Evolutionary conservation across 1,284 basidiomycete species (phyloP).

Genomic region (Pseudozyma thailandica): DNA sequence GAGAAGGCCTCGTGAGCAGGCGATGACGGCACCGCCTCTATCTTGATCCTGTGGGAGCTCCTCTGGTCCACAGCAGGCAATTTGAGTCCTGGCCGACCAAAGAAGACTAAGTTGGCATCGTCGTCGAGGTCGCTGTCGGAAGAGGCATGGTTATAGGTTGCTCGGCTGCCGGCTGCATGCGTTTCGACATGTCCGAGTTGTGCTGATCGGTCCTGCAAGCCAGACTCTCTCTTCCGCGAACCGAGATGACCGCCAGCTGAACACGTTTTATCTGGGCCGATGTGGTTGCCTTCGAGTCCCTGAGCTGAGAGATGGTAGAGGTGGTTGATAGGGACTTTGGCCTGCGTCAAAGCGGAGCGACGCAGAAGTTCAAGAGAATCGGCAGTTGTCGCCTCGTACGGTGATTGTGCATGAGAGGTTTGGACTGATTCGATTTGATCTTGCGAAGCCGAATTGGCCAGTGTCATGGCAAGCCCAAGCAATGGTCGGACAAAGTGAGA

Average conservation of each 20-base stretch:
- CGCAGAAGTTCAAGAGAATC: slow-evolving; percentile 24
- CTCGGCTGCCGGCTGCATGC: too few species aligned
- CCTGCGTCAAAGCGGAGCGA: slow-evolving; percentile 12
- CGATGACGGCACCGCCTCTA: background rate
- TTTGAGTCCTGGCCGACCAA: slow-evolving; percentile 11
- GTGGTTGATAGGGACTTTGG: background rate
- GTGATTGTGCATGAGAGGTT: background rate
- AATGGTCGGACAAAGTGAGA: slow-evolving; percentile 21
- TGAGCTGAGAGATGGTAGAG: background rate
- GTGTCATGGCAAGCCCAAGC: slow-evolving; percentile 6
- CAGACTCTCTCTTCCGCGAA: background rate
- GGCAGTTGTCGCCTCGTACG: background rate
- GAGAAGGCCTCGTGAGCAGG: too few species aligned
- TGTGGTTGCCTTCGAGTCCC: background rate
- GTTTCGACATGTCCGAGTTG: background rate
- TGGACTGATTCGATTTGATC: slow-evolving; percentile 7
- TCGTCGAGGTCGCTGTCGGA: background rate
- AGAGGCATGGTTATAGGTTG: background rate
- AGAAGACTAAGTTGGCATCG: slow-evolving; percentile 10
- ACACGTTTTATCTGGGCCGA: background rate
- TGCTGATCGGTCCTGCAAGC: background rate
- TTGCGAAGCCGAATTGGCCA: slow-evolving; percentile 7
- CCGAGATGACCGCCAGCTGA: too few species aligned
- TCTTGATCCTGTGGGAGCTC: background rate
- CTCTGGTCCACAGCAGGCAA: background rate